phyloP scores from a whole-genome alignment of 2,329 filamentous ascomycete genomes.

The Fusarium fujikuroi region DNA sequence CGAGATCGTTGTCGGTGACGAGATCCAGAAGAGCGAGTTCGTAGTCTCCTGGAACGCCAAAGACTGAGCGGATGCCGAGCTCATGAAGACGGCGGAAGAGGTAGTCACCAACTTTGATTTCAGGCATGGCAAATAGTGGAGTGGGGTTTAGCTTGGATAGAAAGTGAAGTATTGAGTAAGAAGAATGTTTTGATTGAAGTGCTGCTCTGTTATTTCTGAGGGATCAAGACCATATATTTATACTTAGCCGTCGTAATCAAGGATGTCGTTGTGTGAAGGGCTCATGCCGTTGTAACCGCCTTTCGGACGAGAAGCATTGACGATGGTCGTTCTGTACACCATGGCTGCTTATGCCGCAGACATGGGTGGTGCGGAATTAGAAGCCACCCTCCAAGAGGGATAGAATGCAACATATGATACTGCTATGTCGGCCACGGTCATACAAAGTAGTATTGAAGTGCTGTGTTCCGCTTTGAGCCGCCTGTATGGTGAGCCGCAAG shows the following conservation, averaged over 20 bases:
- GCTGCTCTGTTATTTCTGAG: not conserved
- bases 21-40: not conserved
- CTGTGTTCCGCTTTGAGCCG: not conserved
- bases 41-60: slow-evolving; percentile 1
- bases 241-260: not conserved
- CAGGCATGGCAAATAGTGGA: not conserved
- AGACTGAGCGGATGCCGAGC: not conserved
- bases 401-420: too few relatives aligned
- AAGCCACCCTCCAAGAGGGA: not conserved
- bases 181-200: not conserved
- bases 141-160: not conserved
- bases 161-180: not conserved
- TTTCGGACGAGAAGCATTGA: not conserved
- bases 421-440: not conserved
- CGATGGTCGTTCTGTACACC: not conserved
- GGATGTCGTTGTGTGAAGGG: not conserved
- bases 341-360: not conserved
- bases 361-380: not conserved
- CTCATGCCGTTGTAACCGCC: not conserved
- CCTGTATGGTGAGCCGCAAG: too few relatives aligned
- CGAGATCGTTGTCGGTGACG: not conserved
- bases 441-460: not conserved
- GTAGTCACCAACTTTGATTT: slow-evolving; percentile 1
- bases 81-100: slow-evolving; percentile 2
- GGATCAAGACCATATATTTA: not conserved